Evolutionary conservation across 2,329 filamentous ascomycete genomes (phyloP).

Genomic region (Penicillium sp.): DNA sequence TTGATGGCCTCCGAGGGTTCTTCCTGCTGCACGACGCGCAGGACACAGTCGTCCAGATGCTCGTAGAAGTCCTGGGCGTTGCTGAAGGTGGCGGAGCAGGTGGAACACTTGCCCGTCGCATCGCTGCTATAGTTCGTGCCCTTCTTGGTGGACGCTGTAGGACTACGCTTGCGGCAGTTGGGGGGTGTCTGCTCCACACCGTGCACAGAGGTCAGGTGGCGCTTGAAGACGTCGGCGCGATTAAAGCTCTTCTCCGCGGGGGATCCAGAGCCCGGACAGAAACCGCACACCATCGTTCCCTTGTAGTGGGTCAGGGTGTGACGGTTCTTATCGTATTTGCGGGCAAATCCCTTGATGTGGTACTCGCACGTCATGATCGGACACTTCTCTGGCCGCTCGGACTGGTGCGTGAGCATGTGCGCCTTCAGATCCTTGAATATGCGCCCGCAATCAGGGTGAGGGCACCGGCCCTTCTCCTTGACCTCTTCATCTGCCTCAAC

Average conservation of each 20-base stretch:
- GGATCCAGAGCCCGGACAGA: conserved; percentile 85
- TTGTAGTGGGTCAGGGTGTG: conserved; percentile 96
- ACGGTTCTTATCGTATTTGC: conserved; percentile 95
- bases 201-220: conserved; percentile 85
- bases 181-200: conserved; percentile 89
- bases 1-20: conserved; percentile 59
- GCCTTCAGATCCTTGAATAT: conserved; percentile 89
- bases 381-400: conserved; percentile 88
- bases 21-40: conserved; percentile 61
- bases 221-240: conserved; percentile 91
- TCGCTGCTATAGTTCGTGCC: conserved; percentile 69
- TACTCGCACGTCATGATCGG: conserved; percentile 91
- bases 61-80: conserved; percentile 97
- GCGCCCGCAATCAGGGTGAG: conserved; percentile 77
- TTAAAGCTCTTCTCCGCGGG: conserved; percentile 94
- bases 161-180: conserved; percentile 78
- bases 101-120: conserved; percentile 84
- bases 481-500: conserved; percentile 62
- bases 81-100: conserved; percentile 78
- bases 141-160: conserved; percentile 55
- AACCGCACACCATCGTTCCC: conserved; percentile 94
- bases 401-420: conserved; percentile 91
- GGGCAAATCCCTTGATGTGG: conserved; percentile 84
- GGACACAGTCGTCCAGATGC: conserved; percentile 73
- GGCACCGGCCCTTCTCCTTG: conserved; percentile 67